Base-by-base conservation (phyloP, 73 alveolate genomes). In the Urostyla sp. region DNA sequence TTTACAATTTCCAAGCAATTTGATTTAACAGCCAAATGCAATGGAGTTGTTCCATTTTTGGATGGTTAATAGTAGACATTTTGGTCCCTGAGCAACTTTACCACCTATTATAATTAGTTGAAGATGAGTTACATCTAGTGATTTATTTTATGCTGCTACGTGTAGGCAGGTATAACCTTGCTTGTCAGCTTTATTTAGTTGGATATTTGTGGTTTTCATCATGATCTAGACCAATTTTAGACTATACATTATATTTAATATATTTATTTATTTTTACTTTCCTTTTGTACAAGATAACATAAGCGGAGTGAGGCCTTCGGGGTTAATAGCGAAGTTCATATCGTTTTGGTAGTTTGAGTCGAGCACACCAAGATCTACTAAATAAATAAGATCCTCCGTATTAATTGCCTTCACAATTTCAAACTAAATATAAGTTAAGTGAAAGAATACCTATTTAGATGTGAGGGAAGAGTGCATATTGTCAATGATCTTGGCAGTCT, bases 221-320 rank as follows among this genome's bases (percentile, higher is more conserved):
- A 66, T 51, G 3, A 66, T 11, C 26, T 37, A 32, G 8, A 66
- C 80, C 21, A 66, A 21, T 13, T 54, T 32, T 5, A 28, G 35
- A 40, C 80, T 66, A 66, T 44, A n/a, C 5, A 59, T n/a, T n/a
- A 23, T 23, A 55, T 20, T 31, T 60, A 3, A 7, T 7, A 10
- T 56, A 10, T 10, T 27, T 36, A 6, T 8, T 4, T 11, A 16
- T 18, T 15, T 11, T 37, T 66, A 66, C 80, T 66, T 66, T n/a
- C 44, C 13, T 26, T 66, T 66, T 7, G 49, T 7, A 23, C 57
- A 7, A 20, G 80, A 59, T 8, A 66, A 31, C 80, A 66, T 36
- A 3, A 66, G 46, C 6, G 80, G 80, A 21, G 80, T 66, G 6
- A 66, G 66, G 20, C 80, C 80, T 13, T 40, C 80, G 5, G 20